Evolutionary conservation across 192 early-diverging fungal species (phyloP).

Genomic region (Nowakowskiella sp.): DNA sequence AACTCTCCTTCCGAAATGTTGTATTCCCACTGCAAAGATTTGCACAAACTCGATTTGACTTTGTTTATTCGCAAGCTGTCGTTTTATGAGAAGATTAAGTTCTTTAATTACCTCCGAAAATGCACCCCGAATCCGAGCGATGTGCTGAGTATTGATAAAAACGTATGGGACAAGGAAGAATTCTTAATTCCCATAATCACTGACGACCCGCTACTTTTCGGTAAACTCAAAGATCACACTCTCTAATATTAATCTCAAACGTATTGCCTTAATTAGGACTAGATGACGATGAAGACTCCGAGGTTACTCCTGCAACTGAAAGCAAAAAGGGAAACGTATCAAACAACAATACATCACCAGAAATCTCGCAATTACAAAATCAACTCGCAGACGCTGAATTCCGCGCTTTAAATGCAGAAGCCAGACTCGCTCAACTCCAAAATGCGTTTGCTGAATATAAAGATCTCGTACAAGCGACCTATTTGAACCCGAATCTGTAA

Average conservation of each 20-base stretch:
- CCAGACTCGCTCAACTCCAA: neutral
- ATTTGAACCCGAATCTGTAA: conserved; percentile 15
- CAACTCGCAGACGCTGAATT: neutral
- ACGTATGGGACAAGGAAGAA: conserved; percentile 29
- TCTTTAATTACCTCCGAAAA: conserved; percentile 17
- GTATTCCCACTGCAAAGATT: conserved; percentile 10
- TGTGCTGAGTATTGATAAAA: neutral
- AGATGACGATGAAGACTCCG: conserved; percentile 40
- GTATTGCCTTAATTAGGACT: conserved; percentile 15
- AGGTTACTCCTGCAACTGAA: conserved; percentile 7
- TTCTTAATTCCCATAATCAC: conserved; percentile 36
- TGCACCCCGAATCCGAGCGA: neutral
- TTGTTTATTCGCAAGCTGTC: conserved; percentile 12
- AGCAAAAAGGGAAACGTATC: conserved; percentile 17
- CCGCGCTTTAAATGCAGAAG: neutral
- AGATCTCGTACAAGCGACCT: conserved; percentile 4
- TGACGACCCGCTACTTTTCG: conserved; percentile 46
- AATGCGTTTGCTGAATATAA: neutral
- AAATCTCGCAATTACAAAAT: neutral
- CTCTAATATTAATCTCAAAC: conserved; percentile 1
- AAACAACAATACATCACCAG: conserved; percentile 24
- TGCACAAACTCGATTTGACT: conserved; percentile 29
- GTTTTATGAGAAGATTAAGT: conserved; percentile 20
- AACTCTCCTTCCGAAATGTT: conserved; percentile 12
- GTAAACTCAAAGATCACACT: conserved; percentile 11